Base-by-base conservation (phyloP, 768 basidiomycete species). In the Boletus pseudo-olivaceus region DNA sequence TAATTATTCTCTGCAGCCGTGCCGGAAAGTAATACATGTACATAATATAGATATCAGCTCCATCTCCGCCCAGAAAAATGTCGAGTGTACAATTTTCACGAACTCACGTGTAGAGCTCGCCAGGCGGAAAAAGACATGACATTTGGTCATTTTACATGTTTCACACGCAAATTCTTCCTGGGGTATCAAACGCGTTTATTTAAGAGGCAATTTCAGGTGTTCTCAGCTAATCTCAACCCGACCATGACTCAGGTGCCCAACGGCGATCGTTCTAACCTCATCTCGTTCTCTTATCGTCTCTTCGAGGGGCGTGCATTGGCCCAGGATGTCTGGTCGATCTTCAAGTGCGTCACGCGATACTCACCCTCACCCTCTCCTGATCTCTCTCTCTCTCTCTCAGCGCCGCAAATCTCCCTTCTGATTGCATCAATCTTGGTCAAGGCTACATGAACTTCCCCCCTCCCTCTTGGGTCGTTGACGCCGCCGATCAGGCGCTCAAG, bases 341-440 rank as follows among this genome's bases (percentile, higher is more conserved):
- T 81, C 82, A 91, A 90, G 91, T 90, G 57, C 34, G 59, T 64
- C 32, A 2, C 42, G 14, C 43, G 53, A 34, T 42, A 26, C 38
- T 43, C 39, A 33, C 47, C 42, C 44, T 58, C 49, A 38, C 51
- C n/a, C 19, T 45, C 26, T 35, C 43, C 63, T 55, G 33, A 59
- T 49, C 30, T 35, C 33, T 7, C 37, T 39, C 33, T 7, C 37
- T 39, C 43, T 30, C 7, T n/a, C 26, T 19, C 67, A 97, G 93
- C 67, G 92, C 82, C 41, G 86, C 79, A 39, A 96, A 97, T 65
- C 79, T 98, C 58, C 96, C 96, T 0, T 58, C 82, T 10, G 92
- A 98, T 67, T 93, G 92, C 60, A 89, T 99, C 67, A 99, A 99
- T 72, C 86, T 99, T 41, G 96, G 96, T 5, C 96, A 87, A 70